These are phyloP conservation scores for Tremella mesenterica DNA, from an alignment of 768 basidiomycete species.

Conservation along the genomic window DNA sequence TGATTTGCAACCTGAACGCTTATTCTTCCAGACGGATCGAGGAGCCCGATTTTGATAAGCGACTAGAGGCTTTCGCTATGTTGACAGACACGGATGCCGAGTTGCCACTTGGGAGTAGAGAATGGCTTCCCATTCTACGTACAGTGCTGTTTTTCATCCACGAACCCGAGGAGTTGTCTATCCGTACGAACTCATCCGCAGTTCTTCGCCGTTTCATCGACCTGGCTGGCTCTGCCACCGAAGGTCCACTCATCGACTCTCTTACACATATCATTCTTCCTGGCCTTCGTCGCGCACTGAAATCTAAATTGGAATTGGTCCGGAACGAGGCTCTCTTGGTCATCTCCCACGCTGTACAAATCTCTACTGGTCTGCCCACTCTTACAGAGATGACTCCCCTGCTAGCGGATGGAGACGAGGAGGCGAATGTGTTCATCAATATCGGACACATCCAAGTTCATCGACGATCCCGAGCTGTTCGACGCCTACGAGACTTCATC, in stretches of 20 bases:
- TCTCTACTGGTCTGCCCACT: constrained; percentile 53
- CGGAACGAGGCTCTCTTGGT: constrained; percentile 73
- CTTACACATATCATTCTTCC: constrained; percentile 64
- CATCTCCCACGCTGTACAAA: constrained; percentile 62
- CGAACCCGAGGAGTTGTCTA: constrained; percentile 76
- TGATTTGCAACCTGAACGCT: constrained; percentile 67
- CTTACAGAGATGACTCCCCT: constrained; percentile 73
- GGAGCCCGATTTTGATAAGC: constrained; percentile 85
- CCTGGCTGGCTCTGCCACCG: constrained; percentile 20
- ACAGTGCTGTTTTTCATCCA: constrained; percentile 79
- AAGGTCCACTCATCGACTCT: constrained; percentile 43
- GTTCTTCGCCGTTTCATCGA: constrained; percentile 72
- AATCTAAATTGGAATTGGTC: constrained; percentile 75
- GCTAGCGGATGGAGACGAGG: constrained; percentile 77
- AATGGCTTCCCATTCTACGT: constrained; percentile 77
- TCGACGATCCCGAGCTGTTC: constrained; percentile 73
- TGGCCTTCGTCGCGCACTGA: constrained; percentile 67
- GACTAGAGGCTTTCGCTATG: constrained; percentile 62
- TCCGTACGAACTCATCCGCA: constrained; percentile 70
- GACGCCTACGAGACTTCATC: constrained; percentile 70
- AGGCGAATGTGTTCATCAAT: constrained; percentile 96
- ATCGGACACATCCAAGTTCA: constrained; percentile 88
- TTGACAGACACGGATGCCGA: constrained; percentile 56
- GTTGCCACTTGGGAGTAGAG: constrained; percentile 48
- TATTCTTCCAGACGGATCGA: constrained; percentile 74